Evolutionary conservation across 352 stramenopile species (phyloP).

Genomic region (Pythium guiyangense): DNA sequence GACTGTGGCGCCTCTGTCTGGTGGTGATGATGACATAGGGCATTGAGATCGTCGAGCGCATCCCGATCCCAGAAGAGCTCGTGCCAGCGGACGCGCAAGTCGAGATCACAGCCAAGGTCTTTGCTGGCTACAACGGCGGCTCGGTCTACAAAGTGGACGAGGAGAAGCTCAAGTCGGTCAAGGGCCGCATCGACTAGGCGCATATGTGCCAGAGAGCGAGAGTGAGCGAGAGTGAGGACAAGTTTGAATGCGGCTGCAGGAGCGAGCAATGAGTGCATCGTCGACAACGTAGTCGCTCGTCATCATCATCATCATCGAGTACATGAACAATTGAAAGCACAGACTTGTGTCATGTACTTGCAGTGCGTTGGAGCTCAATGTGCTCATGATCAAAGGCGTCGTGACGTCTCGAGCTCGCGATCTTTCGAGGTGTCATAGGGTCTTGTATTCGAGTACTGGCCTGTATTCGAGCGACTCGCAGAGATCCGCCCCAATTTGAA

Average conservation of each 20-base stretch:
- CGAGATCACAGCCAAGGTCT: constrained; percentile 99
- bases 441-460: neutral
- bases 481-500: constrained; percentile 1
- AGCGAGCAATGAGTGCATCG: too few relatives aligned
- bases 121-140: constrained; percentile 83
- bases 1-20: neutral
- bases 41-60: constrained; percentile 98
- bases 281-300: too few relatives aligned
- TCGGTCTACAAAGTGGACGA: constrained; percentile 92
- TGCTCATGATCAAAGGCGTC: too few relatives aligned
- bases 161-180: constrained; percentile 91
- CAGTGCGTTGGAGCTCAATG: too few relatives aligned
- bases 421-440: neutral
- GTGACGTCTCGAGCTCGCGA: neutral
- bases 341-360: too few relatives aligned
- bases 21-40: constrained; percentile 50
- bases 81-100: constrained; percentile 97
- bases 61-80: constrained; percentile 97
- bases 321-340: too few relatives aligned
- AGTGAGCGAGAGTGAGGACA: too few relatives aligned
- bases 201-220: neutral
- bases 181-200: constrained; percentile 59
- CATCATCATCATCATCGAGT: too few relatives aligned
- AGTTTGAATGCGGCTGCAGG: too few relatives aligned
- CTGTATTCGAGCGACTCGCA: neutral